phyloP scores from a whole-genome alignment of 306 rosid genomes.

The Erythrophleum fordii region DNA sequence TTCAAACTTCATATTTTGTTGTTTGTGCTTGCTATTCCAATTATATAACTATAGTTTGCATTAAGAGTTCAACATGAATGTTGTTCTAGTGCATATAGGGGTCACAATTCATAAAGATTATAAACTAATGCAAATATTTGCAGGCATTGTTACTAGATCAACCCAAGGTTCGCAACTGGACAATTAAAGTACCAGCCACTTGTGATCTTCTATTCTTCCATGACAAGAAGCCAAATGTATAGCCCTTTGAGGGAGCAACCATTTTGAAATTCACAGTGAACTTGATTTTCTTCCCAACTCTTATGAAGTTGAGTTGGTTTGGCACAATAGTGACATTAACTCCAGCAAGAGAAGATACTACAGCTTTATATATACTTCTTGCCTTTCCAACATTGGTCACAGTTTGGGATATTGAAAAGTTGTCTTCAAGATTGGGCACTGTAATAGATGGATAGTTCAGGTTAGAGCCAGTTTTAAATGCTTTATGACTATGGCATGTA shows the following conservation, averaged over 20 bases:
- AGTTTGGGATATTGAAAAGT: constrained; percentile 55
- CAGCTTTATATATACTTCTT: constrained; percentile 54
- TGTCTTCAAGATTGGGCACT: constrained; percentile 67
- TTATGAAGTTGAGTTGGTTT: constrained; percentile 53
- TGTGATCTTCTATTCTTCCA: constrained; percentile 59
- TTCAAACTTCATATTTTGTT: neutral
- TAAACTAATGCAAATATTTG: neutral
- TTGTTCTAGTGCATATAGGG: constrained; percentile 26
- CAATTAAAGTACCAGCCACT: constrained; percentile 69
- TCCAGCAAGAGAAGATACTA: constrained; percentile 61
- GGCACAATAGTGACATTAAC: constrained; percentile 74
- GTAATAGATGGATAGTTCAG: constrained; percentile 80
- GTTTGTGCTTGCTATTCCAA: neutral
- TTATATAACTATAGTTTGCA: constrained; percentile 17
- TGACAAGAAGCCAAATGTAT: constrained; percentile 68
- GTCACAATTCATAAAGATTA: neutral
- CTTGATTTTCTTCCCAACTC: constrained; percentile 61
- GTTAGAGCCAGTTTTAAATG: constrained; percentile 57
- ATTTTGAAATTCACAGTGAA: constrained; percentile 67
- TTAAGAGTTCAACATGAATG: constrained; percentile 25
- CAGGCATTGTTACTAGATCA: constrained; percentile 50
- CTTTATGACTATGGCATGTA: constrained; percentile 46
- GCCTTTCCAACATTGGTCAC: constrained; percentile 78
- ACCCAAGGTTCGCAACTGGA: constrained; percentile 51
- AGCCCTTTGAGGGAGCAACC: constrained; percentile 62